A percentile compares a stretch with the other conserved stretches of the same genome.
These are phyloP conservation scores for Pleurozium schreberi DNA, from an alignment of 225 moss, liverwort and hornwort species.

Conservation along the genomic window DNA sequence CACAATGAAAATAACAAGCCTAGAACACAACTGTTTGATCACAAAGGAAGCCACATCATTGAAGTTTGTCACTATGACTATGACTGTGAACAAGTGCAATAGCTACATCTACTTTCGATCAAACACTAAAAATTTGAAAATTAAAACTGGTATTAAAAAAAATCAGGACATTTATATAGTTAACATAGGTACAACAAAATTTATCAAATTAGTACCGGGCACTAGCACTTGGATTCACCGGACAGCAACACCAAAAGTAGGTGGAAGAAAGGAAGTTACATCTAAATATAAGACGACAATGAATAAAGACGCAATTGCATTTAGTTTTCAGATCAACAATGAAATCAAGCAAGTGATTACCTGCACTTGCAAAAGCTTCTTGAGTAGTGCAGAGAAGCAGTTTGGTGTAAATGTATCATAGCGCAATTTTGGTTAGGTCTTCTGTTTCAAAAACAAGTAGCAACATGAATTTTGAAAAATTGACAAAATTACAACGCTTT, in stretches of 20 bases:
- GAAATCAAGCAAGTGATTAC: neutral
- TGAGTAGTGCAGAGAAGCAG: neutral
- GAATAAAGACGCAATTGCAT: neutral
- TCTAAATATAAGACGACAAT: neutral
- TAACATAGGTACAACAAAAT: too few species aligned
- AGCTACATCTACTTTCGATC: neutral
- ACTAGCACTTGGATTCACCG: too few species aligned
- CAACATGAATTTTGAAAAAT: neutral
- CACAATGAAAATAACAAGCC: neutral
- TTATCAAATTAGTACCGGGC: too few species aligned
- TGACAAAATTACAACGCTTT: neutral
- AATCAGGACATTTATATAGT: too few species aligned
- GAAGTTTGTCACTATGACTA: neutral
- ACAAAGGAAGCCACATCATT: neutral
- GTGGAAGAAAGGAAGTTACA: neutral
- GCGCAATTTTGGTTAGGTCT: neutral
- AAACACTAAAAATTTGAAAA: neutral
- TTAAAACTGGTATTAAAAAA: neutral
- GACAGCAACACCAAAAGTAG: too few species aligned
- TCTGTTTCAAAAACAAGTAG: neutral
- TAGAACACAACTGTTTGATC: neutral
- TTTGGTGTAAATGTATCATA: neutral
- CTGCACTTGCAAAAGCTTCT: neutral
- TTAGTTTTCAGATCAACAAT: neutral
- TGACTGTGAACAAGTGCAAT: too few species aligned